These are phyloP conservation scores for Pseudonitzschia delicatissima DNA, from an alignment of 108 stramenopile genomes.

Conservation along the genomic window DNA sequence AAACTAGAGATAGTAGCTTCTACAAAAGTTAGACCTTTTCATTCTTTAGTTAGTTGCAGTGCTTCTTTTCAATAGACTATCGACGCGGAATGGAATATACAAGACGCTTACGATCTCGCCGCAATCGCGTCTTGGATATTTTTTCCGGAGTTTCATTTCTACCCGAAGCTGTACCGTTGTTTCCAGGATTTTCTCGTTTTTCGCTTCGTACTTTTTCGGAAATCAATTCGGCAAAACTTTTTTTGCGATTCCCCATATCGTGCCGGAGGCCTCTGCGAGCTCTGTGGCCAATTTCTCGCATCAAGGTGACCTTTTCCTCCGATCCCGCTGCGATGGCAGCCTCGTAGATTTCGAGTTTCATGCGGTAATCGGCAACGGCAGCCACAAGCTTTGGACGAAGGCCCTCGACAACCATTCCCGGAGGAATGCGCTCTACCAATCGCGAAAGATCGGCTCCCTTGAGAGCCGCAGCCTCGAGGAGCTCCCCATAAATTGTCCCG, in stretches of 20 bases:
- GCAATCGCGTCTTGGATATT: neutral
- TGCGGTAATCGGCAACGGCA: slow-evolving; percentile 78
- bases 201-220: neutral
- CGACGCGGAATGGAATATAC: slow-evolving; percentile 4
- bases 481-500: slow-evolving; percentile 66
- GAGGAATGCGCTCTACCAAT: slow-evolving; percentile 63
- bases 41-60: too few relatives aligned
- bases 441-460: slow-evolving; percentile 72
- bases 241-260: neutral
- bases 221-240: slow-evolving; percentile 14
- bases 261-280: slow-evolving; percentile 56
- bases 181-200: neutral
- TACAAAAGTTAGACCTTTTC: too few relatives aligned
- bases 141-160: neutral
- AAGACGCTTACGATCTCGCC: slow-evolving; percentile 5
- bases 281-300: slow-evolving; percentile 63
- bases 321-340: slow-evolving; percentile 38
- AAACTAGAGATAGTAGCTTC: too few relatives aligned
- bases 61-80: neutral
- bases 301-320: slow-evolving; percentile 54
- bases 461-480: slow-evolving; percentile 76
- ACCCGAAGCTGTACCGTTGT: neutral
- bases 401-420: slow-evolving; percentile 80
- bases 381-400: slow-evolving; percentile 71
- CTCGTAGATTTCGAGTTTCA: slow-evolving; percentile 73